Percentiles rank a stretch among this genome's conserved stretches.
These are phyloP conservation scores for Trichocomaceae sp. DNA, from an alignment of 2,329 filamentous ascomycete species.

Conservation along the genomic window DNA sequence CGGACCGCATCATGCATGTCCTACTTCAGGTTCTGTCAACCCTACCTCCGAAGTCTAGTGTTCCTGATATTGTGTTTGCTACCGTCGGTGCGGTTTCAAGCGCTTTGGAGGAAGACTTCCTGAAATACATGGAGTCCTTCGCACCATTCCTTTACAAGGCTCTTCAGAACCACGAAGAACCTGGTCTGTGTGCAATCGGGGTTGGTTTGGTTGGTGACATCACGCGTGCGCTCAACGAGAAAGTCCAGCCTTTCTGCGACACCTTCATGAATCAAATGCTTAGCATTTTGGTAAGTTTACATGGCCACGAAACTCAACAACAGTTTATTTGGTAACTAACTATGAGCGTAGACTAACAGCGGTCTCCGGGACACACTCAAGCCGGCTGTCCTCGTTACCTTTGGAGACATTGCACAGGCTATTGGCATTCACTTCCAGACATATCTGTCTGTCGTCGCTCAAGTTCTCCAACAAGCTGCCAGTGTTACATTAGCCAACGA, in stretches of 20 bases:
- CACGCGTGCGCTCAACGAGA: constrained; percentile 80
- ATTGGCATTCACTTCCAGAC: constrained; percentile 89
- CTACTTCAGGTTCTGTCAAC: constrained; percentile 73
- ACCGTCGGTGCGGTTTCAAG: constrained; percentile 87
- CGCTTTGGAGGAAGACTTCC: constrained; percentile 84
- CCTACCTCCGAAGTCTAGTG: constrained; percentile 77
- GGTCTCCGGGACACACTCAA: constrained; percentile 56
- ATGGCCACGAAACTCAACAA: background rate
- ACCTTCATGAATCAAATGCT: constrained; percentile 97
- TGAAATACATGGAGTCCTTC: constrained; percentile 97
- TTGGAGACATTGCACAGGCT: constrained; percentile 93
- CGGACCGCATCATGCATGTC: constrained; percentile 88
- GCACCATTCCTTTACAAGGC: constrained; percentile 88
- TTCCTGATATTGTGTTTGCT: constrained; percentile 89
- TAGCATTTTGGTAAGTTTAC: constrained; percentile 40
- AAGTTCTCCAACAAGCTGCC: constrained; percentile 88
- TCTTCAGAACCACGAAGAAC: constrained; percentile 90
- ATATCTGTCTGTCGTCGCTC: constrained; percentile 84
- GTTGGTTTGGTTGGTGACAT: constrained; percentile 97
- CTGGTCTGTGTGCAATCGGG: constrained; percentile 88
- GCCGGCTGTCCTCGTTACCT: constrained; percentile 94
- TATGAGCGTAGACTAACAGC: constrained; percentile 43
- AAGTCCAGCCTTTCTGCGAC: constrained; percentile 91
- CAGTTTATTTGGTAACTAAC: constrained; percentile 34
- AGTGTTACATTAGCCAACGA: constrained; percentile 72